Conservation (phyloP, 1,139 yeast genomes). For the Williopsis jadinii region DNA sequence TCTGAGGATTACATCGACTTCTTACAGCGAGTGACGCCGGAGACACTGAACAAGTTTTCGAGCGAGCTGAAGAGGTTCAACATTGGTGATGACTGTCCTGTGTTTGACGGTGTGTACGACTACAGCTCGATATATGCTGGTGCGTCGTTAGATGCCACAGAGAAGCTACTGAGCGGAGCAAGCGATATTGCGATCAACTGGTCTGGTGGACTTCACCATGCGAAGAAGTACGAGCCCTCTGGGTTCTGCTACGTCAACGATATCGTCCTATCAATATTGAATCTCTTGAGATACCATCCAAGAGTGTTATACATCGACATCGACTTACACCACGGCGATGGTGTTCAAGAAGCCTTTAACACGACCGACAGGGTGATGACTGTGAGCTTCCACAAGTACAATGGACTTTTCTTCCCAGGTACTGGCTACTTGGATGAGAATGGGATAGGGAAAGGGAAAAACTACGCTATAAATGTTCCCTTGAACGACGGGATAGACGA, state of each 20-base stretch:
- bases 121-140: conserved; percentile 86
- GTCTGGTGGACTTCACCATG: conserved; percentile 97
- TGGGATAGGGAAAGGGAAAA: conserved; percentile 83
- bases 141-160: conserved; percentile 87
- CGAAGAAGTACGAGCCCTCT: conserved; percentile 87
- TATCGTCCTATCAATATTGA: conserved; percentile 81
- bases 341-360: conserved; percentile 96
- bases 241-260: conserved; percentile 96
- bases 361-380: conserved; percentile 96
- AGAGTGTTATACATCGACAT: conserved; percentile 91
- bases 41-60: conserved; percentile 53
- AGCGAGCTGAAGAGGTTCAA: conserved; percentile 69
- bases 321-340: conserved; percentile 97
- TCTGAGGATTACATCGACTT: conserved; percentile 84
- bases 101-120: conserved; percentile 90
- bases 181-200: conserved; percentile 95
- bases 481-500: conserved; percentile 94
- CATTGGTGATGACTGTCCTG: conserved; percentile 97
- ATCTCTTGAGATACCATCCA: conserved; percentile 78
- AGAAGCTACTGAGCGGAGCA: conserved; percentile 75
- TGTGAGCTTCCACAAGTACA: conserved; percentile 87
- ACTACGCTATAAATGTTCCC: conserved; percentile 89
- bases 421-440: conserved; percentile 85
- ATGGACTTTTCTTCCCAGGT: conserved; percentile 95
- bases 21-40: conserved; percentile 75